A percentile compares a stretch with the other conserved stretches of the same genome.
These are phyloP conservation scores for Diaporthe sp. DNA, from an alignment of 2,329 filamentous ascomycete species.

Conservation along the genomic window DNA sequence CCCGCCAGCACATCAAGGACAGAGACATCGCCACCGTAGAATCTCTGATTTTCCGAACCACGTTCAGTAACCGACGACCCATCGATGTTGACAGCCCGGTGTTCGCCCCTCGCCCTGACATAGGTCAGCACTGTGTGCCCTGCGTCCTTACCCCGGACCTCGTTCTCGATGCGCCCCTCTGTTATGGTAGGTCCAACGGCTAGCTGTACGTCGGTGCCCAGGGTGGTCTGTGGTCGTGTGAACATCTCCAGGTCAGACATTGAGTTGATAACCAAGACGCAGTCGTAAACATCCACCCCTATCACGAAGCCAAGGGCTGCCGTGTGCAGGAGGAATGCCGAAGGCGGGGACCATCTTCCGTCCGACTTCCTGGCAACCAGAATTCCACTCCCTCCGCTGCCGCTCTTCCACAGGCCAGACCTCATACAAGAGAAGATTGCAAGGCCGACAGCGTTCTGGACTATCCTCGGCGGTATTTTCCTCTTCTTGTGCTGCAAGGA, in stretches of 20 bases:
- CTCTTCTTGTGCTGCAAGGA: constrained; percentile 68
- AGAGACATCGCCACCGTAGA: constrained; percentile 64
- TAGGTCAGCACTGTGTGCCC: constrained; percentile 70
- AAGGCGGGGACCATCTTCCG: constrained; percentile 91
- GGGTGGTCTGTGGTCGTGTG: constrained; percentile 80
- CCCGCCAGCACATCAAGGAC: constrained; percentile 71
- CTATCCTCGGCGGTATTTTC: constrained; percentile 88
- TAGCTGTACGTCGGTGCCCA: constrained; percentile 85
- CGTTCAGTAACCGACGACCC: constrained; percentile 71
- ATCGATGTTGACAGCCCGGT: constrained; percentile 67
- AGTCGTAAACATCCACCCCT: constrained; percentile 96
- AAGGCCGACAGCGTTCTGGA: constrained; percentile 89
- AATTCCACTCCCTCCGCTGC: constrained; percentile 90
- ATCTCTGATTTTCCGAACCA: constrained; percentile 71
- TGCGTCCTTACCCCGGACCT: constrained; percentile 65
- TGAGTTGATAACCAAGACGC: constrained; percentile 92
- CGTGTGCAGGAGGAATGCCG: constrained; percentile 91
- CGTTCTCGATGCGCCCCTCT: constrained; percentile 64
- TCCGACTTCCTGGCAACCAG: constrained; percentile 87
- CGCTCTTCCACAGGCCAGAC: constrained; percentile 90
- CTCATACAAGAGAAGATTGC: constrained; percentile 97
- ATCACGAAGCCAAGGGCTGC: constrained; percentile 89
- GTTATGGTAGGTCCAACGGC: constrained; percentile 80
- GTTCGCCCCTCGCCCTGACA: constrained; percentile 69
- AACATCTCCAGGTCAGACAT: constrained; percentile 87